A percentile compares a stretch with the other conserved stretches of the same genome.
These are phyloP conservation scores for Casuarina equisetifolia DNA, from an alignment of 306 rosid species.

Conservation along the genomic window DNA sequence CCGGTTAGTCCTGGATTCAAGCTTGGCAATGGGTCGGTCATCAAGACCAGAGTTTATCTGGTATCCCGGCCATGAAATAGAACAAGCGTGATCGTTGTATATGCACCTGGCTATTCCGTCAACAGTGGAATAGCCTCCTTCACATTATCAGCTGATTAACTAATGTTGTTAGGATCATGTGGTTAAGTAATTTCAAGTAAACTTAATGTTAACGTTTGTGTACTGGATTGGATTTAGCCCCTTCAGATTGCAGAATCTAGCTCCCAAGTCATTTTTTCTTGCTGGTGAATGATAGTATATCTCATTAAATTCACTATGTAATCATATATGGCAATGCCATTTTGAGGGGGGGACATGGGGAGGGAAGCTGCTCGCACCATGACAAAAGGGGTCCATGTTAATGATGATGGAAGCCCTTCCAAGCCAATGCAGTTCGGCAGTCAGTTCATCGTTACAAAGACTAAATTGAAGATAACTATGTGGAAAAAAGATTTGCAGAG, in stretches of 20 bases:
- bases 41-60: slow-evolving; percentile 80
- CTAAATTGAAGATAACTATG: not conserved
- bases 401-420: slow-evolving; percentile 5
- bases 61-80: slow-evolving; percentile 46
- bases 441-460: slow-evolving; percentile 17
- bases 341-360: slow-evolving; percentile 12
- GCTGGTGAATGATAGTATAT: not conserved
- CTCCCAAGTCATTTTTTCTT: not conserved
- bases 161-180: slow-evolving; percentile 7
- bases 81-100: not conserved
- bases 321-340: slow-evolving; percentile 8
- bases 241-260: too few relatives aligned
- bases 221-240: too few relatives aligned
- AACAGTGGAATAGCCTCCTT: not conserved
- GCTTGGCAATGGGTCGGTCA: slow-evolving; percentile 77
- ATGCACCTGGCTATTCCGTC: not conserved
- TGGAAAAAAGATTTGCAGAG: slow-evolving; percentile 12
- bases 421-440: slow-evolving; percentile 19
- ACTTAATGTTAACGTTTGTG: too few relatives aligned
- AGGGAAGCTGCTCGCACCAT: slow-evolving; percentile 24
- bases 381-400: slow-evolving; percentile 13
- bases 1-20: slow-evolving; percentile 91
- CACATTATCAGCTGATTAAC: not conserved
- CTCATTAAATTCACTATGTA: slow-evolving; percentile 15
- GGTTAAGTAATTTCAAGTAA: slow-evolving; percentile 21